Base-by-base conservation (phyloP, 208 protist species). In the Wallacemonas sp. region DNA sequence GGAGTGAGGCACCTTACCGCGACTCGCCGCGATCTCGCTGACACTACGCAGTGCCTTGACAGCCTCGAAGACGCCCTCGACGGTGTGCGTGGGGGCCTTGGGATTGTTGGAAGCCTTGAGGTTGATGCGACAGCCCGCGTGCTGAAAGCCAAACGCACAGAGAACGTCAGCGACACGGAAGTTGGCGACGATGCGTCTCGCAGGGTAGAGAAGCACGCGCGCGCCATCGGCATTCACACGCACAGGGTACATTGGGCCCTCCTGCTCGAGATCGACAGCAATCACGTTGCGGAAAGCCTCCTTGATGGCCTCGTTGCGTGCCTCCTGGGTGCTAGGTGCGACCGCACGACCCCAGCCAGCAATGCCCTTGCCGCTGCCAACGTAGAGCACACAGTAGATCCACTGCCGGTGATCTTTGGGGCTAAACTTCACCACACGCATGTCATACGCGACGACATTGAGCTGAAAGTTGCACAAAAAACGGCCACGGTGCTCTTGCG, bases 401-500 rank as follows among this genome's bases (percentile, higher is more conserved):
- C 92, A 97, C 76, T 97, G 92, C 2, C 92, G 87, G 68, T 95
- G 89, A 75, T 97, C 92, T 70, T 93, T 96, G 1, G 92, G 92
- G 61, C 88, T 93, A 65, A 97, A 97, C 73, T 97, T 97, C 19
- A 96, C 92, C 19, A 97, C 88, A 22, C 90, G 85, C 90, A 95
- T 97, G 70, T 97, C 90, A 73, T 93, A 95, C 12, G 89, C 86
- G 22, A 94, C 89, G 53, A 97, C 79, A 66, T 97, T 97, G 42
- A 97, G 80, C 72, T 97, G 89, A 66, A 97, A 97, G 78, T 97
- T 97, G 71, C 92, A 97, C 33, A 97, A 75, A 72, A 97, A 97
- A 41, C 92, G 79, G 24, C 92, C 92, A 11, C 92, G 87, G 78
- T 97, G 92, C 76, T 97, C 92, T 62, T 88, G 75, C 24, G 92